Conservation (phyloP, 352 stramenopile genomes). For the Phytophthora melonis region DNA sequence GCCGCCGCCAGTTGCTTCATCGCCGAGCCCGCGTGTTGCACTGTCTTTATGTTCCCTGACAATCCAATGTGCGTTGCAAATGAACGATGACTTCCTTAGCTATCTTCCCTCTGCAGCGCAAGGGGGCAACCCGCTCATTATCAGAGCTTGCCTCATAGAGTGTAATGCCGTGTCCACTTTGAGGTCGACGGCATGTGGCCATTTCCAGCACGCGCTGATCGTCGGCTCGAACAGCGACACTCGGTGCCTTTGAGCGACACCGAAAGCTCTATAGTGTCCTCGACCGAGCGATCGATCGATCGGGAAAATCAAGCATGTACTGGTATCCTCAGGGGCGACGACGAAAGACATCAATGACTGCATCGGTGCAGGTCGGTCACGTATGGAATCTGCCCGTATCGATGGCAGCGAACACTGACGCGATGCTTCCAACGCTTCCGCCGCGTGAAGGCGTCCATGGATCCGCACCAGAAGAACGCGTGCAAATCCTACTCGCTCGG, state of each 20-base stretch:
- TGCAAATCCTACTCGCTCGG: neutral
- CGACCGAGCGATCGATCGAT: neutral
- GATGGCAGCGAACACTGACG: neutral
- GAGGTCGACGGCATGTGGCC: conserved; percentile 2
- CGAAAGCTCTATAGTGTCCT: conserved; percentile 5
- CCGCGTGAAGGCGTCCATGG: neutral
- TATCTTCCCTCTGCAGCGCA: conserved; percentile 13
- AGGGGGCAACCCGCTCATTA: neutral
- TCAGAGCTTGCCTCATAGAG: neutral
- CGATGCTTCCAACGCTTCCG: neutral
- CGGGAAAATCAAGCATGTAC: conserved; percentile 14
- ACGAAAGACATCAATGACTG: neutral
- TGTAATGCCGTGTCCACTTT: conserved; percentile 14
- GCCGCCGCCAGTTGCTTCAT: neutral
- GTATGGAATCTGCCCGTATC: too few relatives aligned
- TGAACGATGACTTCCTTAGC: conserved; percentile 17
- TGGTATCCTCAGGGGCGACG: neutral
- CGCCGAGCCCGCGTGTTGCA: neutral
- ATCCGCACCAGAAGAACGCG: too few relatives aligned
- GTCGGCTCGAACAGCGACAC: conserved; percentile 14
- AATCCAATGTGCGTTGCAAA: conserved; percentile 24
- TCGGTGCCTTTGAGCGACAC: conserved; percentile 4
- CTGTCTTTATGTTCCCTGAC: conserved; percentile 18
- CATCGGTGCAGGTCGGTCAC: neutral
- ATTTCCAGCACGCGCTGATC: conserved; percentile 16